Conservation (phyloP, 306 rosid genomes). For the Prunus padus region DNA sequence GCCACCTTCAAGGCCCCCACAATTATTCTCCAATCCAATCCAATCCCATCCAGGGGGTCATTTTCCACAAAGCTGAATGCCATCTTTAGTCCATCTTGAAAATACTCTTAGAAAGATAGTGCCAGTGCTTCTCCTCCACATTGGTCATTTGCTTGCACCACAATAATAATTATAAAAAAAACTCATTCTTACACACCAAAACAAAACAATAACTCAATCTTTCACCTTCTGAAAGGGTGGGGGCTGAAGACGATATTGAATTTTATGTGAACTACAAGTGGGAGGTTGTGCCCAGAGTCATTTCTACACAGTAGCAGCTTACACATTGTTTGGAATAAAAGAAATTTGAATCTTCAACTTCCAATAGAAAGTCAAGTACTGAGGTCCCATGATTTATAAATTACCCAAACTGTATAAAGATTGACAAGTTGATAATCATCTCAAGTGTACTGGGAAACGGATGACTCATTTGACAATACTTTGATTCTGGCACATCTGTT, state of each 20-base stretch:
- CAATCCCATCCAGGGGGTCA: neutral
- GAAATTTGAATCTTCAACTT: constrained; percentile 28
- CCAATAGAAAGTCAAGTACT: constrained; percentile 15
- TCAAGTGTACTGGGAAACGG: constrained; percentile 23
- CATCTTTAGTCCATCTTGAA: neutral
- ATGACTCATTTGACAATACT: constrained; percentile 13
- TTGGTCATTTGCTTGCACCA: neutral
- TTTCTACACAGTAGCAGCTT: constrained; percentile 24
- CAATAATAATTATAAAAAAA: no score
- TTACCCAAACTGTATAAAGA: constrained; percentile 9
- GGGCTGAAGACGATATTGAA: constrained; percentile 19
- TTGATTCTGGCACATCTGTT: constrained; percentile 27
- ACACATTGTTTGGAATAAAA: constrained; percentile 25
- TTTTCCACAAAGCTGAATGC: neutral
- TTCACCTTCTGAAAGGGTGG: constrained; percentile 15
- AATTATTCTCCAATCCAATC: neutral
- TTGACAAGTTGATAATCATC: constrained; percentile 27
- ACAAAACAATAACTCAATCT: constrained; percentile 19
- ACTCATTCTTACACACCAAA: neutral
- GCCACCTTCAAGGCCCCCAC: neutral
- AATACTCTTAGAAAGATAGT: neutral
- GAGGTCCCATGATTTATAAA: constrained; percentile 12
- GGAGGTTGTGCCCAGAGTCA: constrained; percentile 20
- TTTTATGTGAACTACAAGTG: constrained; percentile 23
- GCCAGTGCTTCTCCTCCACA: neutral